Percentiles rank a stretch among this genome's conserved stretches.
Evolutionary conservation across 192 early-diverging fungal genomes (phyloP).

Genomic region (Coemansia umbellata): DNA sequence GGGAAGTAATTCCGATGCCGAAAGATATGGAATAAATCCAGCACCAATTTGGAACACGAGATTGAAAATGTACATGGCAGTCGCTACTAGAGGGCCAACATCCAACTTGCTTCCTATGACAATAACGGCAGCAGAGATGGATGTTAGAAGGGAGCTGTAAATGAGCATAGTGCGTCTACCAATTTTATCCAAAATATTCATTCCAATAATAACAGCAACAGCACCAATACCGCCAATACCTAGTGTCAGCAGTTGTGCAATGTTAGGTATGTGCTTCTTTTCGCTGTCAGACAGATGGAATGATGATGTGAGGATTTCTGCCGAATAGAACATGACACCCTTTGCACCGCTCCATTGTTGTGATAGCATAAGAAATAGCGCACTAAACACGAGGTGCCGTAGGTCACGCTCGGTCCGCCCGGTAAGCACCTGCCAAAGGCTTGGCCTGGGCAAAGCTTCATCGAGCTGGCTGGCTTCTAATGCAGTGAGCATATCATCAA

Average conservation of each 20-base stretch:
- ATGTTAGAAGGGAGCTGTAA: conserved; percentile 56
- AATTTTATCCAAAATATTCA: conserved; percentile 67
- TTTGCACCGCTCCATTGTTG: conserved; percentile 93
- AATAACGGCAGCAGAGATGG: conserved; percentile 58
- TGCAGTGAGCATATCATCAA: conserved; percentile 55
- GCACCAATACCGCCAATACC: conserved; percentile 74
- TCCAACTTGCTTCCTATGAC: conserved; percentile 61
- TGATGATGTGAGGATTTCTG: conserved; percentile 62
- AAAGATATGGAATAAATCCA: conserved; percentile 86
- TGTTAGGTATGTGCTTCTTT: conserved; percentile 53
- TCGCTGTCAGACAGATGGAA: conserved; percentile 40
- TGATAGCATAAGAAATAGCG: conserved; percentile 66
- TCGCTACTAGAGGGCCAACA: conserved; percentile 53
- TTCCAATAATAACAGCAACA: conserved; percentile 68
- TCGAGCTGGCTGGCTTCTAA: conserved; percentile 8
- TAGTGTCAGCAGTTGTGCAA: conserved; percentile 68
- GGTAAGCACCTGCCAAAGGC: conserved; percentile 40
- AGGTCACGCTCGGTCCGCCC: conserved; percentile 51
- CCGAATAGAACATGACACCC: conserved; percentile 84
- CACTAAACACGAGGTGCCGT: conserved; percentile 60
- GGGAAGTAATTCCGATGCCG: conserved; percentile 71
- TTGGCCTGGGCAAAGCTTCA: conserved; percentile 25
- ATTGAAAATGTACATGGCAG: conserved; percentile 62
- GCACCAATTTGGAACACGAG: conserved; percentile 80
- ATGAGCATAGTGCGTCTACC: conserved; percentile 65